Base-by-base conservation (phyloP, 176 grass and related monocot species). In the Stipa capillata region DNA sequence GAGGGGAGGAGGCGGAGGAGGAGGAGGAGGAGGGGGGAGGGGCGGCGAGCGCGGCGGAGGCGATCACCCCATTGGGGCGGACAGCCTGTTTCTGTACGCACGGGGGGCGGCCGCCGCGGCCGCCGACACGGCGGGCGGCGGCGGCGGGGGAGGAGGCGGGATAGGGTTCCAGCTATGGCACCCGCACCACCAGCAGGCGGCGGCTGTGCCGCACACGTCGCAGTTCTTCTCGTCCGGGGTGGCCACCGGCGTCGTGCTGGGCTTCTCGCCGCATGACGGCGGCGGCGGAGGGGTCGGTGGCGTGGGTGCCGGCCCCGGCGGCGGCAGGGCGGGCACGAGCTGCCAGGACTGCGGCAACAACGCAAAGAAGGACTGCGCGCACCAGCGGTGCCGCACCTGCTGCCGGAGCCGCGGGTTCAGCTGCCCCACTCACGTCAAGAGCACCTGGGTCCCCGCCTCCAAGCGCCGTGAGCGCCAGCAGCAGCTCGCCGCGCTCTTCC, bases 341-440 rank as follows among this genome's bases (percentile, higher is more conserved):
- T 99, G 96, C 71, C 96, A 99, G 88, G 96, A 99, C 73, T 99
- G 96, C 57, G 96, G 96, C 27, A 99, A 99, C 84, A 91, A 95
- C 77, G 88, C 96, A 20, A 99, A 99, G 92, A 99, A 99, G 74
- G 96, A 99, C 71, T 99, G 96, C 81, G 0, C 60, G 6, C 85
- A 99, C 87, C 61, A 92, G 67, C 88, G 96, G 15, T 99, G 96
- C 90, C 88, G 96, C 12, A 99, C 96, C 44, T 99, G 96, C 52
- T 99, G 96, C 85, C 83, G 90, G 23, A 99, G 96, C 90, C 90
- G 96, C 20, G 92, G 92, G 6, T 93, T 99, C 59, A 87, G 47
- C 69, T 99, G 96, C 81, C 17, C 88, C 20, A 99, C 96, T 28
- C 96, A 99, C 81, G 73, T 99, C 29, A 94, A 93, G 81, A 93